Percentiles rank a stretch among this genome's conserved stretches.
Evolutionary conservation across 2,329 filamentous ascomycete genomes (phyloP).

Genomic region (Botrytis squamosa): DNA sequence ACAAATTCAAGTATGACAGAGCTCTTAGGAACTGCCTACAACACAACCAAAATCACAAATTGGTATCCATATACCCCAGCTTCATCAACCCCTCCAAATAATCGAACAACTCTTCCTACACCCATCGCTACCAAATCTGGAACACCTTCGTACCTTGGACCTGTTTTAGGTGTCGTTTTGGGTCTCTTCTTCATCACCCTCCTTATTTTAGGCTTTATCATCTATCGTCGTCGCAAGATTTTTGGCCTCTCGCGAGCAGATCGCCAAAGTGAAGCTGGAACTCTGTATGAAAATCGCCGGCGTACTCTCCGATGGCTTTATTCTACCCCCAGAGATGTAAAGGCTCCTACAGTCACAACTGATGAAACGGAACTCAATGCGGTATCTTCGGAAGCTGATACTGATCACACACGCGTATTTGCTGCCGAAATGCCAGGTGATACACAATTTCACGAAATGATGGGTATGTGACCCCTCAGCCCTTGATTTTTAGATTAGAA

Average conservation of each 20-base stretch:
- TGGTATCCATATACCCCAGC: conserved; percentile 58
- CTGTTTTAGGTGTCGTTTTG: conserved; percentile 61
- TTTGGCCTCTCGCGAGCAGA: conserved; percentile 25
- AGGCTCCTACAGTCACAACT: conserved; percentile 37
- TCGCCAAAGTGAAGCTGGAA: conserved; percentile 32
- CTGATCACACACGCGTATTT: conserved; percentile 26
- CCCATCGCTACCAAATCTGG: conserved; percentile 23
- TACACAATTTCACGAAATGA: conserved; percentile 38
- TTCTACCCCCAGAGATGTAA: conserved; percentile 28
- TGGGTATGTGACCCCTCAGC: conserved; percentile 32
- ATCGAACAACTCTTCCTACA: conserved; percentile 22
- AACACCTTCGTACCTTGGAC: conserved; percentile 57
- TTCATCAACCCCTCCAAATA: conserved; percentile 26
- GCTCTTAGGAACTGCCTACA: conserved; percentile 57
- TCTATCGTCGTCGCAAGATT: conserved; percentile 49
- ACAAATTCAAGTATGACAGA: conserved; percentile 47
- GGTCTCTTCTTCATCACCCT: conserved; percentile 56
- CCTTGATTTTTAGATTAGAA: background rate
- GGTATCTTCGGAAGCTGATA: conserved; percentile 24
- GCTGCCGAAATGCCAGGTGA: conserved; percentile 33
- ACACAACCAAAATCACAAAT: conserved; percentile 53
- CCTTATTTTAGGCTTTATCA: conserved; percentile 50
- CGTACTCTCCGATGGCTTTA: conserved; percentile 36
- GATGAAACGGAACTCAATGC: conserved; percentile 29
- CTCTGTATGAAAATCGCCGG: conserved; percentile 29